phyloP scores from a whole-genome alignment of 2,329 filamentous ascomycete genomes.

The Colletotrichum sp. region DNA sequence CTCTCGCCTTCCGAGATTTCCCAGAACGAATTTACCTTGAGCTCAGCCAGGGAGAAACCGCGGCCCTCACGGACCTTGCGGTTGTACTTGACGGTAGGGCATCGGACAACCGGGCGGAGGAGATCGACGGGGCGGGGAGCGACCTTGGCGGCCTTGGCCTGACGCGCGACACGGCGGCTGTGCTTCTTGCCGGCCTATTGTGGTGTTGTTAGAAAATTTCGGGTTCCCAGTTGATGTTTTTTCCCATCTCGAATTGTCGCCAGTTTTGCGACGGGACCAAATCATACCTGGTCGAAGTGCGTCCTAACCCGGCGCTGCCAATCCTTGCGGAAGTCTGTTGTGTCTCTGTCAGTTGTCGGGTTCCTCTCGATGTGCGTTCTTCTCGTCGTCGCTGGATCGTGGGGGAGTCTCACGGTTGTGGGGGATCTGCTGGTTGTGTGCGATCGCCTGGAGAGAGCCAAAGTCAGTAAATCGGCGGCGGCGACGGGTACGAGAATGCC shows the following conservation, averaged over 20 bases:
- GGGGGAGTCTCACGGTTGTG: constrained; percentile 79
- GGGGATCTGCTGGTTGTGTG: constrained; percentile 98
- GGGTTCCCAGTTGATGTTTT: constrained; percentile 24
- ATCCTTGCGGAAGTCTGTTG: constrained; percentile 96
- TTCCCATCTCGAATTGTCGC: constrained; percentile 26
- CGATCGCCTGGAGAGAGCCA: constrained; percentile 71
- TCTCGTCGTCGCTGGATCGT: constrained; percentile 1
- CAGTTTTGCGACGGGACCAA: neutral
- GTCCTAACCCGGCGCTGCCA: constrained; percentile 99
- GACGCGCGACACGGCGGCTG: constrained; percentile 87
- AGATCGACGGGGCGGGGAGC: constrained; percentile 97
- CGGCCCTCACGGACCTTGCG: constrained; percentile 94
- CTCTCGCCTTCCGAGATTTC: neutral
- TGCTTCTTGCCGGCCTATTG: constrained; percentile 92
- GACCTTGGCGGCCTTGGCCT: constrained; percentile 92
- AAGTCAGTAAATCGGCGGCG: constrained; percentile 2
- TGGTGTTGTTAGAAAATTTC: neutral
- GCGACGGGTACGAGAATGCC: neutral
- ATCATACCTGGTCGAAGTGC: constrained; percentile 98
- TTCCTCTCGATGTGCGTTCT: constrained; percentile 24
- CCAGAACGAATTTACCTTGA: constrained; percentile 76
- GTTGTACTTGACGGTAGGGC: constrained; percentile 99
- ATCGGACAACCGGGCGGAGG: constrained; percentile 94
- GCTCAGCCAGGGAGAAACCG: constrained; percentile 96
- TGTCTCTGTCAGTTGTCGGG: constrained; percentile 42